These are phyloP conservation scores for Phlebopus sp. DNA, from an alignment of 1,284 basidiomycete genomes.

Conservation along the genomic window DNA sequence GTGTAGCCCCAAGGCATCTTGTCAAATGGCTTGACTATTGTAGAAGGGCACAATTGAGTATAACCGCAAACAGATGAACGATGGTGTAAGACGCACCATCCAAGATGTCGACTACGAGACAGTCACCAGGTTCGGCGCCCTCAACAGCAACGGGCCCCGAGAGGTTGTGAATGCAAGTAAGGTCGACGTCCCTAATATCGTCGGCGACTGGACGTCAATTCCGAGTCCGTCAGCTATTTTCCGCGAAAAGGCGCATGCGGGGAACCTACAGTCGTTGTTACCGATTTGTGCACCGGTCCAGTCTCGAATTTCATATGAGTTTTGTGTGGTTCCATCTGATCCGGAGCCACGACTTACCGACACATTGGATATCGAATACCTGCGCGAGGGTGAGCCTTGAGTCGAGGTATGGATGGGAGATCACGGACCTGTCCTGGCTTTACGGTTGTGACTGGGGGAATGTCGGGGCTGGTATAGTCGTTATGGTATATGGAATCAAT, in stretches of 20 bases:
- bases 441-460: constrained; percentile 61
- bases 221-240: background rate
- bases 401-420: background rate
- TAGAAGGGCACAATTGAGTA: background rate
- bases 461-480: constrained; percentile 51
- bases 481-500: background rate
- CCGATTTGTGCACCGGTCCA: constrained; percentile 77
- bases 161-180: constrained; percentile 69
- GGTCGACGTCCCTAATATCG: constrained; percentile 64
- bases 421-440: constrained; percentile 57
- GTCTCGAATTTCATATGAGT: constrained; percentile 38
- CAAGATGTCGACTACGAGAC: constrained; percentile 74
- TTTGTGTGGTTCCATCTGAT: background rate
- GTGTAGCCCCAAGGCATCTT: constrained; percentile 84
- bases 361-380: constrained; percentile 75
- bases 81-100: constrained; percentile 44
- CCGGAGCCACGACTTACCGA: constrained; percentile 43
- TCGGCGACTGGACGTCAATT: constrained; percentile 50
- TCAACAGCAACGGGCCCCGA: constrained; percentile 74
- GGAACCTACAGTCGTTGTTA: constrained; percentile 65
- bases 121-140: constrained; percentile 76
- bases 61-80: background rate
- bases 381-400: constrained; percentile 20
- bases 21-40: constrained; percentile 62
- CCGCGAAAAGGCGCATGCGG: background rate